phyloP scores from a whole-genome alignment of 805 yeast species.

The Kuraishia ogatae region DNA sequence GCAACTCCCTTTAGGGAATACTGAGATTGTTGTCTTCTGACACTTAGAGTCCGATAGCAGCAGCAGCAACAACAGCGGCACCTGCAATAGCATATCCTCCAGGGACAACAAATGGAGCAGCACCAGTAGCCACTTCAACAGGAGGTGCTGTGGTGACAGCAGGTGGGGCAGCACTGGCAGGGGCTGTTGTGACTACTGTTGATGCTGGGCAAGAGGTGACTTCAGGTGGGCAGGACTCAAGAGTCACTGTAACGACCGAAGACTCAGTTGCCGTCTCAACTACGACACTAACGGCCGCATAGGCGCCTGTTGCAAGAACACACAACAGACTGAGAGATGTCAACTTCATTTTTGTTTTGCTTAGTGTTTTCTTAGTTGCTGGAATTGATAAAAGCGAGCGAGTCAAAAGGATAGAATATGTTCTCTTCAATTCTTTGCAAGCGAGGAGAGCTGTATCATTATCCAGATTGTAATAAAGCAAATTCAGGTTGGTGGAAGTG shows the following conservation, averaged over 20 bases:
- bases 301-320: background rate
- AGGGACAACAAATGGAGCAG: no score
- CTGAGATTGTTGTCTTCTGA: background rate
- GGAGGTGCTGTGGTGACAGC: no score
- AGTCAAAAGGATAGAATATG: background rate
- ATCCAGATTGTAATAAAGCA: no score
- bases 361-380: no score
- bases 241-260: slow-evolving; percentile 33
- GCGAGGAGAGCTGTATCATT: background rate
- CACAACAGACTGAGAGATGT: background rate
- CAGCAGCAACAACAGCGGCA: slow-evolving; percentile 11
- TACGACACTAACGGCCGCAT: slow-evolving; percentile 21
- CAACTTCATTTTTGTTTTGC: background rate
- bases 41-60: slow-evolving; percentile 5
- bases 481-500: no score
- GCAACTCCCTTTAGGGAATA: background rate
- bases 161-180: slow-evolving; percentile 6
- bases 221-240: slow-evolving; percentile 34
- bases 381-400: background rate
- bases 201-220: slow-evolving; percentile 38
- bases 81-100: no score
- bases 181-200: background rate
- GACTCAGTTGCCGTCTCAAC: slow-evolving; percentile 24
- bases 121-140: slow-evolving; percentile 10
- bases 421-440: background rate